Evolutionary conservation across 2,329 filamentous ascomycete genomes (phyloP), one percentile per base, ranked within the genome.

Genomic region (Ophiosphaerella narmari): DNA sequence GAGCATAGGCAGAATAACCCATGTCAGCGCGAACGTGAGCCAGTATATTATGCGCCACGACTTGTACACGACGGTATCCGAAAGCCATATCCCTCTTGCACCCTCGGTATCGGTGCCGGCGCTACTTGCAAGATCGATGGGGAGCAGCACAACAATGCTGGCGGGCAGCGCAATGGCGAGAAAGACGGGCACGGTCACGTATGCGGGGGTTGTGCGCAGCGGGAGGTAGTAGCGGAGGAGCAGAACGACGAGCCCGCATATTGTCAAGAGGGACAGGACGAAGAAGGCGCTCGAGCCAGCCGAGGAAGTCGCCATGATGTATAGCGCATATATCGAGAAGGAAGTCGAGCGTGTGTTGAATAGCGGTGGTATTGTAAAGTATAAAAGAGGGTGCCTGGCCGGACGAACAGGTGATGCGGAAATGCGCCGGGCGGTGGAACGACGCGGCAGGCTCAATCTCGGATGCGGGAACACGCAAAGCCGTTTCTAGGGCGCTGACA

Each of bases 11-110:
- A 99, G 86, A 55, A 99, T 91, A 54, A 91, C 84, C 94, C 94
- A 99, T 48, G 93, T 97, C 67, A 99, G 77, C 43, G 87, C 86
- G 75, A 99, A 99, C 0, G 93, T 97, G 47, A 99, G 80, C 94
- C 94, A 99, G 76, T 99, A 99, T 16, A 89, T 88, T 58, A 99
- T 93, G 68, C 93, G 85, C 94, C 94, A 99, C 50, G 88, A 88
- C 21, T 97, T 90, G 66, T 95, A 79, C 41, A 97, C 80, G 24
- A 92, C 82, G 42, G 86, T 79, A 59, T 88, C 81, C 5, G 90
- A 88, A 31, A 99, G 82, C 90, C 92, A 97, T 67, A 99, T 89
- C 31, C 92, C 94, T 61, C 87, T 84, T 13, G 84, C 82, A 13
- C 83, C 81, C 52, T 83, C 85, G 73, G 89, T 87, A 52, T 89